Evolutionary conservation across 441 rosid species (phyloP).

Genomic region (Euphorbia corollata): DNA sequence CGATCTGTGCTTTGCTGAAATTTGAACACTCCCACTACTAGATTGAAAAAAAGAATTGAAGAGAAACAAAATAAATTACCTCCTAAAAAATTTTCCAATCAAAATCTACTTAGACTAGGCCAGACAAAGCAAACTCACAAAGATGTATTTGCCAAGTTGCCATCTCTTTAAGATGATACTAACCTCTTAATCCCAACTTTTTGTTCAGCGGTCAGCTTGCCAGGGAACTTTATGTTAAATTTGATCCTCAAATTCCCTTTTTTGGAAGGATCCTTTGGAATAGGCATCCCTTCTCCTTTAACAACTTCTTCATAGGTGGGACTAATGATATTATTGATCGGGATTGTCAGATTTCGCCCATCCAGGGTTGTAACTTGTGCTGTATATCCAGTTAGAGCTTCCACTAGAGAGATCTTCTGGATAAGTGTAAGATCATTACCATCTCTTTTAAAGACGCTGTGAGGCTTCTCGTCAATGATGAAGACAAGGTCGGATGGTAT

Average conservation of each 20-base stretch:
- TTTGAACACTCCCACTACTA: background rate
- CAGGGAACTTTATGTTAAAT: constrained; percentile 61
- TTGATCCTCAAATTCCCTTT: constrained; percentile 63
- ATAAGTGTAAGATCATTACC: constrained; percentile 56
- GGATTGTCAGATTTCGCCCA: constrained; percentile 41
- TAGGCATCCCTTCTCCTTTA: constrained; percentile 78
- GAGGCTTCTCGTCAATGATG: constrained; percentile 74
- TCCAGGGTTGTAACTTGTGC: constrained; percentile 50
- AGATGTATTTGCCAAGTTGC: constrained; percentile 10
- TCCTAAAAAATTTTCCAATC: constrained; percentile 13
- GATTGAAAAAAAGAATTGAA: background rate
- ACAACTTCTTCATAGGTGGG: constrained; percentile 64
- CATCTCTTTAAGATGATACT: constrained; percentile 25
- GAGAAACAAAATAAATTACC: constrained; percentile 11
- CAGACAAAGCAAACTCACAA: constrained; percentile 27
- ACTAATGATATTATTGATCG: constrained; percentile 39
- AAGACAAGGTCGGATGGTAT: constrained; percentile 59
- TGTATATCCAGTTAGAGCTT: constrained; percentile 63
- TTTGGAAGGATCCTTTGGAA: constrained; percentile 58
- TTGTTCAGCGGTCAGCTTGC: constrained; percentile 46
- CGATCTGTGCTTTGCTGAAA: background rate
- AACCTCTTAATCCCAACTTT: constrained; percentile 46
- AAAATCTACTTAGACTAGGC: constrained; percentile 20
- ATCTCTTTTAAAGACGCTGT: constrained; percentile 56
- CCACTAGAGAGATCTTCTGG: constrained; percentile 52